A percentile compares a stretch with the other conserved stretches of the same genome.
Conservation (phyloP, 73 alveolate species). For the Paramecium sonneborni region DNA sequence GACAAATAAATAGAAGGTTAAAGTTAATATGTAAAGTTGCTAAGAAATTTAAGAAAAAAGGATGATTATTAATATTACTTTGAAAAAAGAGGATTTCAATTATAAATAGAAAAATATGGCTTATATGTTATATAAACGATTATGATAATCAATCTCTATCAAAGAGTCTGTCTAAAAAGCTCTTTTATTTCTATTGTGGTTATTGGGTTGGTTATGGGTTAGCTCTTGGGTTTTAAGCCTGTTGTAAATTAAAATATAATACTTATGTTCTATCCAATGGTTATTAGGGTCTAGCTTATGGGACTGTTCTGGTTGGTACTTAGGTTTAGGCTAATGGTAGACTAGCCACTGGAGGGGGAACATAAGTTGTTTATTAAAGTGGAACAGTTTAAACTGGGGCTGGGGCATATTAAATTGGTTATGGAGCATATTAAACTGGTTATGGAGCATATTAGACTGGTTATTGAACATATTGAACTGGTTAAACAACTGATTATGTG, state of each 20-base stretch:
- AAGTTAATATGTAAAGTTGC: no score
- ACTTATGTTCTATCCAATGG: conserved; percentile 40
- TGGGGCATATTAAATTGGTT: conserved; percentile 15
- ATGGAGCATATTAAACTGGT: background rate
- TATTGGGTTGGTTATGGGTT: background rate
- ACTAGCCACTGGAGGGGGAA: background rate
- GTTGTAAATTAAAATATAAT: background rate
- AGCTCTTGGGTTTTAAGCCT: background rate
- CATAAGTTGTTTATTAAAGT: background rate
- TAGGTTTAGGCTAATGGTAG: background rate
- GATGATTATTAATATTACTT: background rate
- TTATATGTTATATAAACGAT: background rate
- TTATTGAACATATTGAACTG: background rate
- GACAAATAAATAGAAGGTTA: background rate
- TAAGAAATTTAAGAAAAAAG: no score
- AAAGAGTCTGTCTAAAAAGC: conserved; percentile 41
- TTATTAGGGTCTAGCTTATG: conserved; percentile 9
- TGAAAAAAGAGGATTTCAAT: background rate
- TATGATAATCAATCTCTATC: conserved; percentile 47
- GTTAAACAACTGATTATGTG: background rate
- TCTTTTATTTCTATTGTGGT: conserved; percentile 15
- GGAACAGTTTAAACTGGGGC: background rate
- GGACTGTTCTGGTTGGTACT: background rate
- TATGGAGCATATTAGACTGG: background rate
- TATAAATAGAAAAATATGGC: background rate